These are phyloP conservation scores for Lathyrus tuberosus DNA, from an alignment of 306 rosid genomes.

Conservation along the genomic window DNA sequence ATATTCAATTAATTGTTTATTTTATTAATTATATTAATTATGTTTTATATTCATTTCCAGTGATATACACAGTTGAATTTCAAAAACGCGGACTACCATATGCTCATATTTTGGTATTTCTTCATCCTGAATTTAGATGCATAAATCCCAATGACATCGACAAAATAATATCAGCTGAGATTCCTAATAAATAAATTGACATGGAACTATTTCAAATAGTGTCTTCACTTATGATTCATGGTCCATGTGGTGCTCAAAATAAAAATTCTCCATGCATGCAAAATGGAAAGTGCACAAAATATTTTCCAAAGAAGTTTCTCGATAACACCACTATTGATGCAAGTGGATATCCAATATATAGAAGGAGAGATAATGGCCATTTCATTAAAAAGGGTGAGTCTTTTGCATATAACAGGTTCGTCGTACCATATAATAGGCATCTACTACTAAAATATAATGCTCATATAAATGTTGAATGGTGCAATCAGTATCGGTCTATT, in stretches of 20 bases:
- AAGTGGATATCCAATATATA: not conserved
- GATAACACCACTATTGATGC: not conserved
- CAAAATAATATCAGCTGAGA: not conserved
- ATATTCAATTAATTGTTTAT: too few relatives aligned
- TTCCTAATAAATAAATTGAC: not conserved
- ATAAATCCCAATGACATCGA: not conserved
- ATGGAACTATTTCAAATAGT: not conserved
- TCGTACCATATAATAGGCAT: not conserved
- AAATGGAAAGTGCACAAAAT: not conserved
- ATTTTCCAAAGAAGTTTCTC: not conserved
- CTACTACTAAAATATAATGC: not conserved
- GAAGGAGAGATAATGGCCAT: not conserved
- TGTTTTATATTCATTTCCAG: not conserved
- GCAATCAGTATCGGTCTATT: not conserved
- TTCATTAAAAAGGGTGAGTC: not conserved
- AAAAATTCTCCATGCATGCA: not conserved
- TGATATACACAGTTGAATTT: not conserved
- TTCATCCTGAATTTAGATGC: not conserved
- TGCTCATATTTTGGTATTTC: not conserved
- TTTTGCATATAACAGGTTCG: not conserved
- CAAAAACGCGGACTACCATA: not conserved
- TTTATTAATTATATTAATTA: too few relatives aligned
- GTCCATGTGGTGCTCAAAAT: constrained; percentile 1
- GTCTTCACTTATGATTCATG: not conserved
- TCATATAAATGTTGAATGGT: constrained; percentile 1